Evolutionary conservation across 345 rosid species (phyloP).

Genomic region (Reutealis trisperma): DNA sequence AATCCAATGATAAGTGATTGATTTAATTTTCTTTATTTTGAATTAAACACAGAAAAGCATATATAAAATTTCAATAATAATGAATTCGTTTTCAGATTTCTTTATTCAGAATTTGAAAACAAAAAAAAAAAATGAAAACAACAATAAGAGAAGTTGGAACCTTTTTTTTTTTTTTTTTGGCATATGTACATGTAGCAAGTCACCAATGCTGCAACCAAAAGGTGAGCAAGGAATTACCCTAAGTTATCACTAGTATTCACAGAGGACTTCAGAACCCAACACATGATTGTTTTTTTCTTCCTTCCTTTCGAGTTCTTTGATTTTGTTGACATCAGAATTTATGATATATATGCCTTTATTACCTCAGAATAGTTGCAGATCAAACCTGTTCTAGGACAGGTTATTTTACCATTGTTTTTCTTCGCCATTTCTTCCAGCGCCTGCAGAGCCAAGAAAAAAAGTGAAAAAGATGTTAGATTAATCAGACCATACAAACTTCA

Average conservation of each 20-base stretch:
- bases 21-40: too few relatives aligned
- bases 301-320: neutral
- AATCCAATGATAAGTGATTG: too few relatives aligned
- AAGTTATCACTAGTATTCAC: conserved; percentile 11
- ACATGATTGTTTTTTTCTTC: neutral
- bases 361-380: conserved; percentile 67
- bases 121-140: neutral
- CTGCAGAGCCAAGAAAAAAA: conserved; percentile 37
- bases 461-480: neutral
- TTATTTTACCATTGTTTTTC: conserved; percentile 67
- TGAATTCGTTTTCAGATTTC: neutral
- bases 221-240: neutral
- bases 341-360: conserved; percentile 91
- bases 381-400: conserved; percentile 79
- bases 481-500: neutral
- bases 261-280: conserved; percentile 4
- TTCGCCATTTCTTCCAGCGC: conserved; percentile 94
- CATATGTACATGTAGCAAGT: conserved; percentile 9
- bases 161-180: neutral
- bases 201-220: neutral
- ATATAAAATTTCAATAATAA: neutral
- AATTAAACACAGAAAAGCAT: too few relatives aligned
- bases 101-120: conserved; percentile 1
- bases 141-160: too few relatives aligned
- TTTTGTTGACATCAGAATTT: conserved; percentile 9